phyloP scores from a whole-genome alignment of 1,284 basidiomycete species.

The Moesziomyces antarcticus region DNA sequence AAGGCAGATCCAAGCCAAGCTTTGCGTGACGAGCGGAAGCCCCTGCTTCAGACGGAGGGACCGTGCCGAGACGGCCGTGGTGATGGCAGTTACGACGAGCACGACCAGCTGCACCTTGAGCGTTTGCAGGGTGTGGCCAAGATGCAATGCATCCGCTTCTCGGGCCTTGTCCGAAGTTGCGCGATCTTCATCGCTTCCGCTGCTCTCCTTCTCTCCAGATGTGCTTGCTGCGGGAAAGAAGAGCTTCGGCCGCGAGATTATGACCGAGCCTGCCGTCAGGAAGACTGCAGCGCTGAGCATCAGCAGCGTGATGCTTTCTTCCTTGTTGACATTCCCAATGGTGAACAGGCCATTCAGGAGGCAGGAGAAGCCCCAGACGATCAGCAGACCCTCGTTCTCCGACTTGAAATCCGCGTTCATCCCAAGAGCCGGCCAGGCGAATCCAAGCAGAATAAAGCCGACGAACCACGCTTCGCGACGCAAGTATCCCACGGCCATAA shows the following conservation, averaged over 20 bases:
- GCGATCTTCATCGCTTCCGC: neutral
- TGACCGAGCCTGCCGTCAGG: slow-evolving; percentile 20
- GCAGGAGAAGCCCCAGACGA: slow-evolving; percentile 74
- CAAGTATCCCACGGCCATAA: slow-evolving; percentile 76
- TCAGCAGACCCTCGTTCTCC: slow-evolving; percentile 64
- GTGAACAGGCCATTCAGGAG: slow-evolving; percentile 77
- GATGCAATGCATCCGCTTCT: slow-evolving; percentile 18
- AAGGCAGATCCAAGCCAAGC: slow-evolving; percentile 77
- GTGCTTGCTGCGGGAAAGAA: slow-evolving; percentile 26
- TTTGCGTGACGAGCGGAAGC: slow-evolving; percentile 75
- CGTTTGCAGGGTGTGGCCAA: slow-evolving; percentile 43
- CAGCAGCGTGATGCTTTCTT: slow-evolving; percentile 71
- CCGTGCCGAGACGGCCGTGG: slow-evolving; percentile 72
- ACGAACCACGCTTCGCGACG: slow-evolving; percentile 78
- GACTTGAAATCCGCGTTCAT: slow-evolving; percentile 46
- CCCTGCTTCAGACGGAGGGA: slow-evolving; percentile 77
- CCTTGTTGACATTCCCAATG: slow-evolving; percentile 78
- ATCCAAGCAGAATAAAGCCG: slow-evolving; percentile 76
- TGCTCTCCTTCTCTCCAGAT: neutral
- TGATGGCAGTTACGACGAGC: slow-evolving; percentile 72
- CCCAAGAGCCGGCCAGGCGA: slow-evolving; percentile 72
- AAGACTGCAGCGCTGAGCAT: slow-evolving; percentile 45
- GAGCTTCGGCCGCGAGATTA: slow-evolving; percentile 16
- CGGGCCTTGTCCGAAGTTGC: neutral
- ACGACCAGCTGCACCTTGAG: slow-evolving; percentile 60